Evolutionary conservation across 2,329 filamentous ascomycete genomes (phyloP), one percentile per base, ranked within the genome.

Genomic region (Verticillium tricorpus): DNA sequence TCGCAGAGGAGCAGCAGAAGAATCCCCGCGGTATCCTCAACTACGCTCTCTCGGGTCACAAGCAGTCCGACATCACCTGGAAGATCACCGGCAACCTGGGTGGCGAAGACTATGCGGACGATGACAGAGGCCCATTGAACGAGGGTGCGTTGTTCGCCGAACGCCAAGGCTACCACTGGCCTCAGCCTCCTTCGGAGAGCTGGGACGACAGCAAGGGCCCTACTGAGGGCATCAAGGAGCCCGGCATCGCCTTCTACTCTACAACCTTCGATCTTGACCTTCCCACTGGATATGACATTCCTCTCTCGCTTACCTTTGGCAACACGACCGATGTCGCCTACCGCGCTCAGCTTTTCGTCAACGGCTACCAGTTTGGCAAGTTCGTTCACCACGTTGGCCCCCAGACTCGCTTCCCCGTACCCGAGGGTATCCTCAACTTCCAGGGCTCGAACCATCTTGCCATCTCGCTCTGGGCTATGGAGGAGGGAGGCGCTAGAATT

Each of bases 351-450:
- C 71, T 91, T 6, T 91, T 82, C 67, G 83, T 91, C 57, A 91
- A 91, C 68, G 89, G 89, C 2, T 91, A 85, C 74, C 88, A 91
- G 73, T 90, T 85, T 63, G 76, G 77, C 58, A 74, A 76, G 66
- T 75, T 71, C 56, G 73, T 85, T 5, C 86, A 84, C 67, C 88
- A 91, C 66, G 76, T 92, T 25, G 89, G 89, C 0, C 89, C 89
- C 4, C 88, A 92, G 76, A 84, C 80, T 0, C 77, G 73, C 4
- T 92, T 85, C 74, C 88, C 88, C 4, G 84, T 92, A 8, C 89
- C 89, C 0, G 82, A 89, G 73, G 88, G 88, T 25, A 75, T 92
- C 34, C 74, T 90, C 65, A 83, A 92, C 69, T 88, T 90, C 69
- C 78, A 80, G 19, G 89, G 88, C 1, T 80, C 76, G 50, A 92